Base-by-base conservation (phyloP, 2,329 filamentous ascomycete genomes). In the Bretziella fagacearum region DNA sequence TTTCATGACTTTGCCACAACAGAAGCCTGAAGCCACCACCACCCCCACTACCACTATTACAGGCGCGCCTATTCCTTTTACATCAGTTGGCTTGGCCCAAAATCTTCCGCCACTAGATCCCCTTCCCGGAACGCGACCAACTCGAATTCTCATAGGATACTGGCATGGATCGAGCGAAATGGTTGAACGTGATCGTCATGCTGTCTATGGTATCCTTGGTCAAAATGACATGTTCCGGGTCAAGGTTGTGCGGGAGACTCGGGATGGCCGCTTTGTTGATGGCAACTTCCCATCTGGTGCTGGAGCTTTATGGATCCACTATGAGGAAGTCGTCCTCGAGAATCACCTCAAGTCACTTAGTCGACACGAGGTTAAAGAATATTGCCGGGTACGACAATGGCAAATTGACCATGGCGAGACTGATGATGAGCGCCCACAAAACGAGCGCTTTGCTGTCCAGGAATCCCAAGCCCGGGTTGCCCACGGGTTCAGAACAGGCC, bases 221-320 rank as follows among this genome's bases (percentile, higher is more conserved):
- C 67, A 68, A 15, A 77, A 77, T 47, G 74, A 78, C 52, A 77
- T 76, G 68, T 79, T 80, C 56, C 63, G 76, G 0, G 73, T 78
- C 46, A 79, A 79, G 56, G 63, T 79, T 0, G 67, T 74, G 1
- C 64, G 71, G 4, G 67, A 76, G 54, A 79, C 74, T 0, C 68
- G 74, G 2, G 74, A 78, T 54, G 75, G 75, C 2, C 68, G 71
- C 0, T 67, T 65, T 25, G 61, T 75, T 1, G 64, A 71, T 26
- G 74, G 72, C 29, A 78, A 79, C 56, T 79, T 77, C 47, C 76
- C 76, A 0, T 58, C 59, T 2, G 74, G 74, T 1, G 70, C 74
- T 1, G 75, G 75, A 10, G 73, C 70, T 1, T 57, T 79, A 1
- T 79, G 75, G 75, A 73, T 79, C 30, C 61, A 68, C 4, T 78